Conservation (phyloP, 1,139 yeast genomes). For the Ogataea hybrid region DNA sequence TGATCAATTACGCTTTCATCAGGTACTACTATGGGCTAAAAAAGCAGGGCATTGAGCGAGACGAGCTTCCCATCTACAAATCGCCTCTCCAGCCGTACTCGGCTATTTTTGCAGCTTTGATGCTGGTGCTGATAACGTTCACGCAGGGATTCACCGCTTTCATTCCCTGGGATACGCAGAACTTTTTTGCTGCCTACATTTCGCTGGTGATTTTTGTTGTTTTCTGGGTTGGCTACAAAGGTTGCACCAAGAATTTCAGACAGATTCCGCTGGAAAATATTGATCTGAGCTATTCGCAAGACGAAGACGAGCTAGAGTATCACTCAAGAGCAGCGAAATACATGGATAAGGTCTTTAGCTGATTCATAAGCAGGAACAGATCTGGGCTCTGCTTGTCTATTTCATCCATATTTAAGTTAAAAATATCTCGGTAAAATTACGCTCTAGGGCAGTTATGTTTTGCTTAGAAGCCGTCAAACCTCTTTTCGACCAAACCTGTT, state of each 20-base stretch:
- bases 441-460: no score
- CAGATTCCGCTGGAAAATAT: slow-evolving; percentile 44
- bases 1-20: slow-evolving; percentile 62
- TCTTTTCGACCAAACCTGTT: no score
- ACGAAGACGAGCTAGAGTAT: slow-evolving; percentile 21
- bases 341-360: slow-evolving; percentile 2
- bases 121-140: slow-evolving; percentile 52
- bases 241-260: slow-evolving; percentile 38
- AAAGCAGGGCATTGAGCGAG: slow-evolving; percentile 57
- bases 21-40: slow-evolving; percentile 65
- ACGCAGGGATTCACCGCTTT: slow-evolving; percentile 72
- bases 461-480: no score
- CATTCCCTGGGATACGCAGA: slow-evolving; percentile 50
- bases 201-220: slow-evolving; percentile 57
- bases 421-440: no score
- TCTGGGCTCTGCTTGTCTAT: no score
- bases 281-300: slow-evolving; percentile 36
- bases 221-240: slow-evolving; percentile 47
- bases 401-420: no score
- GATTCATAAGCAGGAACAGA: no score
- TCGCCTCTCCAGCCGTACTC: slow-evolving; percentile 64
- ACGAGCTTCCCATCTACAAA: slow-evolving; percentile 60
- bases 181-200: slow-evolving; percentile 65
- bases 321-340: background rate
- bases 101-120: slow-evolving; percentile 55